Evolutionary conservation across 2,329 filamentous ascomycete genomes (phyloP).

Genomic region (Pyrenochaeta sp.): DNA sequence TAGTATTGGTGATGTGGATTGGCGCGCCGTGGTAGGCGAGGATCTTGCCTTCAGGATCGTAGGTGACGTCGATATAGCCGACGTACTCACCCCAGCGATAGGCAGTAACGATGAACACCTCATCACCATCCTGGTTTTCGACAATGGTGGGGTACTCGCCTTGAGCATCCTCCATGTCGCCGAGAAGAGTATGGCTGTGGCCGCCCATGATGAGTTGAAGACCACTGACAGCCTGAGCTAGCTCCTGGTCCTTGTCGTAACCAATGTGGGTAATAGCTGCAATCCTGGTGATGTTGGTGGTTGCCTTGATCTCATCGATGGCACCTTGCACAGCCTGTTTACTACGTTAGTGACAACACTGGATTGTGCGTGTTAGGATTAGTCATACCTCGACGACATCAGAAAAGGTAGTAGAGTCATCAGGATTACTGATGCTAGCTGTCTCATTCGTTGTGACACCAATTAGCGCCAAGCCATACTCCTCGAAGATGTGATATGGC

Average conservation of each 20-base stretch:
- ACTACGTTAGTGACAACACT: background rate
- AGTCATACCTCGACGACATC: slow-evolving; percentile 57
- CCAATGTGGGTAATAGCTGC: slow-evolving; percentile 73
- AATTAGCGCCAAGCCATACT: slow-evolving; percentile 69
- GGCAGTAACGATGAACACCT: slow-evolving; percentile 73
- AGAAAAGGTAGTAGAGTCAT: slow-evolving; percentile 65
- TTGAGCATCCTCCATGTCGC: slow-evolving; percentile 64
- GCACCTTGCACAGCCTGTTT: slow-evolving; percentile 64
- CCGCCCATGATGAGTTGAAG: slow-evolving; percentile 74
- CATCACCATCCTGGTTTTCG: slow-evolving; percentile 67
- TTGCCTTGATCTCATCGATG: slow-evolving; percentile 68
- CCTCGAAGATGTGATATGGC: slow-evolving; percentile 70
- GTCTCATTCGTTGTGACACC: slow-evolving; percentile 70
- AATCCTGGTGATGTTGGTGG: slow-evolving; percentile 70
- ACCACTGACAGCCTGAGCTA: slow-evolving; percentile 67
- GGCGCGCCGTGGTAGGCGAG: slow-evolving; percentile 70
- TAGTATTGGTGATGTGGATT: slow-evolving; percentile 70
- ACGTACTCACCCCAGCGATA: slow-evolving; percentile 75
- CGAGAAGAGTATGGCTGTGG: slow-evolving; percentile 67
- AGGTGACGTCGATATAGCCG: slow-evolving; percentile 72
- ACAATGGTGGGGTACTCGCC: slow-evolving; percentile 72
- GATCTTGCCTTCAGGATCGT: slow-evolving; percentile 67
- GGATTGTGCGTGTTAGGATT: background rate
- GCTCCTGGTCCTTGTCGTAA: slow-evolving; percentile 69
- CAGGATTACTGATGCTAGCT: slow-evolving; percentile 66